Conservation (phyloP, 306 rosid genomes). For the Trichosanthes cucumerina region DNA sequence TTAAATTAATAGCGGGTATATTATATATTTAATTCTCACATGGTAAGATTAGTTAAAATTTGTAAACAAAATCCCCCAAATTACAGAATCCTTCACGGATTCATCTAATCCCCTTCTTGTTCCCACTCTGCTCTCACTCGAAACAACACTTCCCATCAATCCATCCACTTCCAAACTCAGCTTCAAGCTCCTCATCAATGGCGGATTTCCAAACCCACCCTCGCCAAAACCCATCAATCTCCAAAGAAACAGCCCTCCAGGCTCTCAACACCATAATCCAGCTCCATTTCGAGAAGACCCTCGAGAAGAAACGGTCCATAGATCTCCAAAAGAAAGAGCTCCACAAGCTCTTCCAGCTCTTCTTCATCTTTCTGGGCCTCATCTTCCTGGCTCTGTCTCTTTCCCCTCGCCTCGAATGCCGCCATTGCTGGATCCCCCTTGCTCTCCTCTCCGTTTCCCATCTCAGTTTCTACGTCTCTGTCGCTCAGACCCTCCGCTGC, state of each 20-base stretch:
- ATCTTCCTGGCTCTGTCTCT: conserved; percentile 37
- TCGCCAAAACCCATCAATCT: conserved; percentile 26
- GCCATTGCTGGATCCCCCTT: conserved; percentile 93
- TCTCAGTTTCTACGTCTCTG: conserved; percentile 78
- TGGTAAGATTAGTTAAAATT: not conserved
- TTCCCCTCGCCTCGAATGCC: conserved; percentile 65
- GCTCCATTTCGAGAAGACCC: conserved; percentile 92
- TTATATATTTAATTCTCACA: not conserved
- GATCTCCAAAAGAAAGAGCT: conserved; percentile 88
- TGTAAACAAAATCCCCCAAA: not conserved
- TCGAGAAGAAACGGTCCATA: conserved; percentile 71
- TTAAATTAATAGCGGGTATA: no score
- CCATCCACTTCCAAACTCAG: not conserved
- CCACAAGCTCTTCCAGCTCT: conserved; percentile 55
- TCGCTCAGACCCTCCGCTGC: conserved; percentile 80
- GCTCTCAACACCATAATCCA: conserved; percentile 81
- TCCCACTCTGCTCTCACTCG: not conserved
- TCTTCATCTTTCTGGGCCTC: conserved; percentile 63
- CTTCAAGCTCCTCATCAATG: conserved; percentile 25
- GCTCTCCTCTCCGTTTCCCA: conserved; percentile 66
- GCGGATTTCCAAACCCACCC: conserved; percentile 33
- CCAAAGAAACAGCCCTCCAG: conserved; percentile 59
- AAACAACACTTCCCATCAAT: not conserved
- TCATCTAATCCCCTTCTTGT: not conserved
- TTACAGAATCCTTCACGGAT: not conserved